phyloP scores from a whole-genome alignment of 768 basidiomycete genomes.

The Rhodotorula sphaerocarpa region DNA sequence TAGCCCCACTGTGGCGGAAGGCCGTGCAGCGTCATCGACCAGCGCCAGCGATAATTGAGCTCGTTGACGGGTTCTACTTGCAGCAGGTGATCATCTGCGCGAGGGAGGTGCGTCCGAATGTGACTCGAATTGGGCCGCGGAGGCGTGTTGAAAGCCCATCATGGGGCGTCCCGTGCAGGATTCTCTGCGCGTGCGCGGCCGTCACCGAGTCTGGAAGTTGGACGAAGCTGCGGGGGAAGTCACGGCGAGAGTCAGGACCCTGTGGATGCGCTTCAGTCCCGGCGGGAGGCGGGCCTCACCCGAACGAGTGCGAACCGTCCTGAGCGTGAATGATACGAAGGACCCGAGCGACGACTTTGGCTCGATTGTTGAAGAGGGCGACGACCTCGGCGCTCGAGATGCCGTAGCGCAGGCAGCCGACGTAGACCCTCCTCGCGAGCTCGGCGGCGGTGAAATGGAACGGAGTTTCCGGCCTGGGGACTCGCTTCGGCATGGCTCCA shows the following conservation, averaged over 20 bases:
- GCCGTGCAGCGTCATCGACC: slow-evolving; percentile 17
- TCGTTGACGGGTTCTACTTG: slow-evolving; percentile 29
- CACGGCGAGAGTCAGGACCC: no score
- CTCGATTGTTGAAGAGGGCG: slow-evolving; percentile 11
- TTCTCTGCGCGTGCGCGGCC: background rate
- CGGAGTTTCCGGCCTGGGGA: slow-evolving; percentile 6
- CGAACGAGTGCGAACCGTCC: slow-evolving; percentile 13
- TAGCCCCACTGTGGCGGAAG: slow-evolving; percentile 11
- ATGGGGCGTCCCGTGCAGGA: slow-evolving; percentile 4
- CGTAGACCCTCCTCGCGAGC: slow-evolving; percentile 20
- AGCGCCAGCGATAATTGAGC: slow-evolving; percentile 15
- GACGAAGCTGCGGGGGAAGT: slow-evolving; percentile 7
- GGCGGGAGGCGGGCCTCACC: no score
- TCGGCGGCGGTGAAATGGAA: slow-evolving; percentile 24
- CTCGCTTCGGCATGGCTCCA: background rate
- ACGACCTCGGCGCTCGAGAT: slow-evolving; percentile 14
- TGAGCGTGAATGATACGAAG: slow-evolving; percentile 11
- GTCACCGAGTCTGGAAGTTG: slow-evolving; percentile 9
- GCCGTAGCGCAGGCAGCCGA: slow-evolving; percentile 11
- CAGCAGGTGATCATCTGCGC: slow-evolving; percentile 17
- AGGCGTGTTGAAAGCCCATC: background rate
- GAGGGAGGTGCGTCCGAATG: background rate
- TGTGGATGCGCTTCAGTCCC: no score
- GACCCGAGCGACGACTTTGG: slow-evolving; percentile 19
- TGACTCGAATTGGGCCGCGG: background rate